Conservation (phyloP, 75 land plant species). For the Cunninghamia lanceolata region DNA sequence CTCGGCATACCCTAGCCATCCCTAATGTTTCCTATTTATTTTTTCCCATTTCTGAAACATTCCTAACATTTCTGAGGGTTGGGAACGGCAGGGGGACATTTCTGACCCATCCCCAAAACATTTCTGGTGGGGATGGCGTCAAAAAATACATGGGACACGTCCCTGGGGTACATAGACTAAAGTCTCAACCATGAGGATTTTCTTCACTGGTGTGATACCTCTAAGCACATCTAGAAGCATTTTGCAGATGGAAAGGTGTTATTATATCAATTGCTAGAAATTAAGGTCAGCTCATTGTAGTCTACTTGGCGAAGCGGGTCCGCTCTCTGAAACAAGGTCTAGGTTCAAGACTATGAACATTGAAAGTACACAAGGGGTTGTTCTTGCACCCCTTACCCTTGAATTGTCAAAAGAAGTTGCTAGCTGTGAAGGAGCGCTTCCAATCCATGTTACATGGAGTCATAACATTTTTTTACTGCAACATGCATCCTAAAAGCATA, state of each 20-base stretch:
- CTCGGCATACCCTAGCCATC: too few relatives aligned
- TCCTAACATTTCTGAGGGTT: too few relatives aligned
- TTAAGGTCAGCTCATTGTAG: neutral
- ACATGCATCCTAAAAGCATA: too few relatives aligned
- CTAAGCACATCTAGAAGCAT: neutral
- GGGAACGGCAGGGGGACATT: too few relatives aligned
- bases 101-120: too few relatives aligned
- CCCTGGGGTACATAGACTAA: too few relatives aligned
- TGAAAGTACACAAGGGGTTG: neutral
- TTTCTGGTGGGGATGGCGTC: too few relatives aligned
- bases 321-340: neutral
- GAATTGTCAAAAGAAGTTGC: too few relatives aligned
- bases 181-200: neutral
- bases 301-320: neutral
- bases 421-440: neutral
- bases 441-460: neutral
- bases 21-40: too few relatives aligned
- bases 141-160: too few relatives aligned
- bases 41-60: too few relatives aligned
- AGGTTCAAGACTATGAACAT: neutral
- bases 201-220: neutral
- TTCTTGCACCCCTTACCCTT: neutral
- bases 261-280: neutral
- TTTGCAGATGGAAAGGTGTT: neutral
- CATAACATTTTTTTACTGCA: too few relatives aligned